phyloP scores from a whole-genome alignment of 139 green algal species.

The Raphidocelis subcapitata region DNA sequence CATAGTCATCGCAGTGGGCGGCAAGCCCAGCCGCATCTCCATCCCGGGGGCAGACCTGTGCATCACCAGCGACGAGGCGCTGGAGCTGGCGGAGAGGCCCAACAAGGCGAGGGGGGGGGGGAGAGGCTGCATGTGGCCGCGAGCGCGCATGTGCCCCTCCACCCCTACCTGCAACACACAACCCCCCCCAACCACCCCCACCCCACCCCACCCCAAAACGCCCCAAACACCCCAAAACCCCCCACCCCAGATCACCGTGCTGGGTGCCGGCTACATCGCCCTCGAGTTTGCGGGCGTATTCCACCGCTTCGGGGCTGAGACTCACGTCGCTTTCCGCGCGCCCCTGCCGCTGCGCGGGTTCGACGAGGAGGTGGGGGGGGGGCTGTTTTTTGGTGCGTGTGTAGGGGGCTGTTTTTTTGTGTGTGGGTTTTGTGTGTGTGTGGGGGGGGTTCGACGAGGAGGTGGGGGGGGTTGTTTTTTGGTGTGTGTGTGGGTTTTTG shows the following conservation, averaged over 20 bases:
- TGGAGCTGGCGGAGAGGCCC: constrained; percentile 76
- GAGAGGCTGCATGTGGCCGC: too few relatives aligned
- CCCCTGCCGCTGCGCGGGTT: constrained; percentile 70
- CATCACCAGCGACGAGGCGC: constrained; percentile 93
- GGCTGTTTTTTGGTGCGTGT: not conserved
- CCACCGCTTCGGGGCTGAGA: constrained; percentile 77
- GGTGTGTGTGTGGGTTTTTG: not conserved
- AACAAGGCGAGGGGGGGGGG: constrained; percentile 33
- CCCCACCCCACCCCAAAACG: too few relatives aligned
- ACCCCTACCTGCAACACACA: too few relatives aligned
- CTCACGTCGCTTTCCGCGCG: constrained; percentile 81
- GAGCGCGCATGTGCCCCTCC: too few relatives aligned
- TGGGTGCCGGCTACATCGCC: constrained; percentile 96
- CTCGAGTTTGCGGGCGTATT: constrained; percentile 98
- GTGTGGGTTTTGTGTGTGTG: not conserved
- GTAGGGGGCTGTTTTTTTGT: too few relatives aligned
- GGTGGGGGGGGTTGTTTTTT: not conserved
- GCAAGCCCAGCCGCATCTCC: constrained; percentile 62
- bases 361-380: constrained; percentile 53
- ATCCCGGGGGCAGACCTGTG: constrained; percentile 89
- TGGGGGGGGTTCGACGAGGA: not conserved
- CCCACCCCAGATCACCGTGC: constrained; percentile 62
- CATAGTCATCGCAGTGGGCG: constrained; percentile 94
- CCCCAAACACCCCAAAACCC: not conserved
- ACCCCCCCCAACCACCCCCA: too few relatives aligned